These are phyloP conservation scores for Cladophialophora carrionii DNA, from an alignment of 2,329 filamentous ascomycete species.

Conservation along the genomic window DNA sequence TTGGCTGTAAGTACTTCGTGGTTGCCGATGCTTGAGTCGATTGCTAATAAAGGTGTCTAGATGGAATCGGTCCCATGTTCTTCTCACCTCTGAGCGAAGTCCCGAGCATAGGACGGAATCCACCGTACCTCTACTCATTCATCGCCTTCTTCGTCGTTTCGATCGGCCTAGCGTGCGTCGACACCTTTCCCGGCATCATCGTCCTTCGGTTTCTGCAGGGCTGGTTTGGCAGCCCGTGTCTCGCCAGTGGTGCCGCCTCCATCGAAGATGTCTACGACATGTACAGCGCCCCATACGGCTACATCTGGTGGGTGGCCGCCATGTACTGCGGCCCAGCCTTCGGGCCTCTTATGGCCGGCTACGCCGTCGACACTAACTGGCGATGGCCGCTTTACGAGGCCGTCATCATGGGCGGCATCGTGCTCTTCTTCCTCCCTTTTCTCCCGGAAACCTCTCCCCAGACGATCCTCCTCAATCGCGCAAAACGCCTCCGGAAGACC, in stretches of 20 bases:
- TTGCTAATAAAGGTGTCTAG: constrained; percentile 5
- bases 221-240: constrained; percentile 67
- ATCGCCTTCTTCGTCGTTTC: constrained; percentile 68
- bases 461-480: constrained; percentile 65
- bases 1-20: constrained; percentile 30
- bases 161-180: constrained; percentile 65
- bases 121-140: constrained; percentile 69
- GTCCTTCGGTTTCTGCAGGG: constrained; percentile 67
- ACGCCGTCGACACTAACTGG: constrained; percentile 61
- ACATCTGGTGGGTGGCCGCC: constrained; percentile 61
- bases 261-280: constrained; percentile 56
- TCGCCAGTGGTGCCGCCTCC: constrained; percentile 60
- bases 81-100: constrained; percentile 71
- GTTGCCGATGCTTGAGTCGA: background rate
- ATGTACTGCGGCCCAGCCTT: constrained; percentile 40
- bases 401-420: constrained; percentile 62
- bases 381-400: constrained; percentile 63
- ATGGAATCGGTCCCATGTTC: constrained; percentile 63
- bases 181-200: constrained; percentile 66
- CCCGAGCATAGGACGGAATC: constrained; percentile 67
- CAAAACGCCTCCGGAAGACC: constrained; percentile 61
- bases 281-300: constrained; percentile 60
- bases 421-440: constrained; percentile 63
- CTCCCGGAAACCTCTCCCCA: constrained; percentile 66
- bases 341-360: constrained; percentile 60